A percentile compares a stretch with the other conserved stretches of the same genome.
Conservation (phyloP, 2,329 filamentous ascomycete genomes). For the Diplodia mutila region DNA sequence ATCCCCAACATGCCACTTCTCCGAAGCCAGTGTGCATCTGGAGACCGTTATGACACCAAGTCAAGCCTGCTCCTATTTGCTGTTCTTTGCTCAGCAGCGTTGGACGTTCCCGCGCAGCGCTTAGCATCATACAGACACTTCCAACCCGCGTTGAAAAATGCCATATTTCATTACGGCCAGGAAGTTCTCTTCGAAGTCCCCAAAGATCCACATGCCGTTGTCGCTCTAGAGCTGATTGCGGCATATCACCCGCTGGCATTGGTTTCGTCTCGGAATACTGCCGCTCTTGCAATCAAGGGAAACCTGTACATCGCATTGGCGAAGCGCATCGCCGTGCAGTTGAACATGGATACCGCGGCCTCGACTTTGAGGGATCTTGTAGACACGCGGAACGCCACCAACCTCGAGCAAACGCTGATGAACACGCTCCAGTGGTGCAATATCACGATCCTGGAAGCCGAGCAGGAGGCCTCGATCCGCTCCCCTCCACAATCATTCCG, state of each 20-base stretch:
- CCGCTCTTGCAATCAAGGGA: slow-evolving; percentile 24
- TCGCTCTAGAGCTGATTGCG: slow-evolving; percentile 19
- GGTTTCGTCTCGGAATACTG: slow-evolving; percentile 15
- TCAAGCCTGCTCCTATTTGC: neutral
- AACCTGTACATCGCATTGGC: slow-evolving; percentile 22
- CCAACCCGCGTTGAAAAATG: neutral
- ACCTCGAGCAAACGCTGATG: neutral
- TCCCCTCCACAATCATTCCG: neutral
- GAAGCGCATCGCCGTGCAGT: slow-evolving; percentile 16
- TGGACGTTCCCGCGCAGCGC: neutral
- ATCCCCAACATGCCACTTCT: neutral
- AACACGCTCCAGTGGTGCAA: slow-evolving; percentile 25
- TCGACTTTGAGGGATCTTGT: neutral
- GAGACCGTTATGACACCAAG: neutral
- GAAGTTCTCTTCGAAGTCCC: neutral
- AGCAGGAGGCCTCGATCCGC: neutral
- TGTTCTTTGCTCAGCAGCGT: neutral
- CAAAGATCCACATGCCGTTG: slow-evolving; percentile 5
- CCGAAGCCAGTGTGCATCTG: neutral
- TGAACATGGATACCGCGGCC: neutral
- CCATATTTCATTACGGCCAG: neutral
- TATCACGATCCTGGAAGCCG: neutral
- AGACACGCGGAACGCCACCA: neutral
- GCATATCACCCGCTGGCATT: slow-evolving; percentile 27
- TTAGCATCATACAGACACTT: neutral